A percentile compares a stretch with the other conserved stretches of the same genome.
Evolutionary conservation across 2,329 filamentous ascomycete species (phyloP).

Genomic region (Calonectria ilicicola): DNA sequence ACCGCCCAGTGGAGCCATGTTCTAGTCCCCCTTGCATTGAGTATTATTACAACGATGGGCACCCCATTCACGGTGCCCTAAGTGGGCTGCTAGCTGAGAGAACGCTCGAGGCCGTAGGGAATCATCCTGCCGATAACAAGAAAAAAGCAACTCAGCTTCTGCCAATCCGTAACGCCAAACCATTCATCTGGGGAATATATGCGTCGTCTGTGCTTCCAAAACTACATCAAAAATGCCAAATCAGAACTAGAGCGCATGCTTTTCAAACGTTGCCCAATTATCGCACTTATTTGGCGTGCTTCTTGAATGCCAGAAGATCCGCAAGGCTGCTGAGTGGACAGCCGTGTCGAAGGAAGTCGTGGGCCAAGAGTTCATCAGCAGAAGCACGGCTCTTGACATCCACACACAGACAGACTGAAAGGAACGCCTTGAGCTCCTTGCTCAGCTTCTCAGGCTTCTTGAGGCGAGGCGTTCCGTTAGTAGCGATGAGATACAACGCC

Average conservation of each 20-base stretch:
- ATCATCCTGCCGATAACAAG: conserved; percentile 35
- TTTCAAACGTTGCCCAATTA: conserved; percentile 30
- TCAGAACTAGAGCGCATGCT: conserved; percentile 32
- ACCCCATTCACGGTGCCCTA: conserved; percentile 25
- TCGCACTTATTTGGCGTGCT: conserved; percentile 69
- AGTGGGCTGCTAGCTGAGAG: conserved; percentile 20
- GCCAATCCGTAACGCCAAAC: conserved; percentile 43
- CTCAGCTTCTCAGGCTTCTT: conserved; percentile 99
- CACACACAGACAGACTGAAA: conserved; percentile 95
- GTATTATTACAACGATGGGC: conserved; percentile 39
- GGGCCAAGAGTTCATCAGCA: conserved; percentile 86
- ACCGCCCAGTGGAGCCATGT: conserved; percentile 31
- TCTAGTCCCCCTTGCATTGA: conserved; percentile 35
- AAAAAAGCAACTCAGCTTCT: conserved; percentile 35
- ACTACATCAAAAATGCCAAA: conserved; percentile 39
- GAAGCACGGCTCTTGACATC: conserved; percentile 96
- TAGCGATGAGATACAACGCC: conserved; percentile 96
- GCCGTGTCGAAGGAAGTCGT: conserved; percentile 95
- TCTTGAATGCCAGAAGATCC: conserved; percentile 90
- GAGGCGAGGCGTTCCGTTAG: conserved; percentile 93
- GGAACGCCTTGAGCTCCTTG: conserved; percentile 97
- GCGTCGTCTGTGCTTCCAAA: conserved; percentile 40
- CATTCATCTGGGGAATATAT: conserved; percentile 45
- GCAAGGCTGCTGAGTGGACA: conserved; percentile 86
- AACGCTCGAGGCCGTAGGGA: conserved; percentile 15